Conservation (phyloP, 768 basidiomycete species). For the Mycena crocata region DNA sequence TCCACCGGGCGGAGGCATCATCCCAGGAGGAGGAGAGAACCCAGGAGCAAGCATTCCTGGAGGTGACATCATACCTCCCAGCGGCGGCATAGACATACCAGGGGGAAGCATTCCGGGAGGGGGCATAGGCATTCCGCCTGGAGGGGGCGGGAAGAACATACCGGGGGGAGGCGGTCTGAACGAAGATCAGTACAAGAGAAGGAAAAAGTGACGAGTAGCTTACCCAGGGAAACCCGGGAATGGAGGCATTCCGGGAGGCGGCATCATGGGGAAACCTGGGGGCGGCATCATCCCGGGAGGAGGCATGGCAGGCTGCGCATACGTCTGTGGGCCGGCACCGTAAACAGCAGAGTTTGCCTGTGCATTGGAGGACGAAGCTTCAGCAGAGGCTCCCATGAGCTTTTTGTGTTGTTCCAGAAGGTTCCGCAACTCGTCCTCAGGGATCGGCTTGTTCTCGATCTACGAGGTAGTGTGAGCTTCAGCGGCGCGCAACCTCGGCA, state of each 20-base stretch:
- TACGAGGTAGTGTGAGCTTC: neutral
- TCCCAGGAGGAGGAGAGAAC: constrained; percentile 45
- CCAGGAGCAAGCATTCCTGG: constrained; percentile 52
- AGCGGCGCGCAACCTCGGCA: neutral
- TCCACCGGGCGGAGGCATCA: constrained; percentile 39
- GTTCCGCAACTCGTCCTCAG: constrained; percentile 85
- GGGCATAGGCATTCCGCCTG: constrained; percentile 57
- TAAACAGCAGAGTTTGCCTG: constrained; percentile 63
- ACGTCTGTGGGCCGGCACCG: constrained; percentile 80
- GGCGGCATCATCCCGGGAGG: constrained; percentile 38
- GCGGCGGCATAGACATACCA: constrained; percentile 57
- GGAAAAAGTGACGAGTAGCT: neutral
- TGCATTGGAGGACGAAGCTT: constrained; percentile 52
- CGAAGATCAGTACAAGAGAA: neutral
- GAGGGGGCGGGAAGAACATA: constrained; percentile 65
- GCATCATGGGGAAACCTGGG: constrained; percentile 33
- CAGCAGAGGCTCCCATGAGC: constrained; percentile 79
- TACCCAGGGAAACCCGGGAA: constrained; percentile 31
- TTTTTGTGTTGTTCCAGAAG: constrained; percentile 92
- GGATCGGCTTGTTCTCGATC: constrained; percentile 78
- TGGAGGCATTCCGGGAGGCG: constrained; percentile 47
- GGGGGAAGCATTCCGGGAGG: constrained; percentile 52
- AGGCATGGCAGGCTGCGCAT: constrained; percentile 62
- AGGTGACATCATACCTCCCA: constrained; percentile 53
- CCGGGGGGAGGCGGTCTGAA: constrained; percentile 33